Evolutionary conservation across 352 stramenopile genomes (phyloP).

Genomic region (Globisporangium alternatum): DNA sequence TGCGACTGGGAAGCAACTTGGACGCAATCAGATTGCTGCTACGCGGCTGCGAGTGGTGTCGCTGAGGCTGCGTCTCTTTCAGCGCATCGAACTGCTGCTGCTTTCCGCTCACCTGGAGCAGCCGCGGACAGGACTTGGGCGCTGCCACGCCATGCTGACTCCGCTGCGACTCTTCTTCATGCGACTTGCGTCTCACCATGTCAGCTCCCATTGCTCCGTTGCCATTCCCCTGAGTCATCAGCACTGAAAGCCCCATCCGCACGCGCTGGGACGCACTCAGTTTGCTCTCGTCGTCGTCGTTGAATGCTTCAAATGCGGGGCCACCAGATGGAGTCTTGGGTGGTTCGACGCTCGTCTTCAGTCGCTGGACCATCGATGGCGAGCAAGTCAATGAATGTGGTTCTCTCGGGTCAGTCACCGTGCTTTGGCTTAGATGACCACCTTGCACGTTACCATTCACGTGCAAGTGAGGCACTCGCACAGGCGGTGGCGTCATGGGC

Average conservation of each 20-base stretch:
- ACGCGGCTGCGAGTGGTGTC: conserved; percentile 16
- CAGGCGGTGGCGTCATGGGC: neutral
- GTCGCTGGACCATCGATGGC: conserved; percentile 6
- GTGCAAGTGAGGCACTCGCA: neutral
- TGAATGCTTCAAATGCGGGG: conserved; percentile 25
- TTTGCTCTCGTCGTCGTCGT: conserved; percentile 22
- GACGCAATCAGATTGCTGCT: conserved; percentile 37
- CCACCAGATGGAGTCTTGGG: conserved; percentile 57
- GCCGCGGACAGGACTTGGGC: conserved; percentile 39
- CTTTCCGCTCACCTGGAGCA: conserved; percentile 27
- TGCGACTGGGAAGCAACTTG: conserved; percentile 55
- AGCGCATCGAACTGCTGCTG: conserved; percentile 27
- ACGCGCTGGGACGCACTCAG: conserved; percentile 59
- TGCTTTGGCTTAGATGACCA: neutral
- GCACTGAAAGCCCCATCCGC: conserved; percentile 47
- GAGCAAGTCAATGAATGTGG: neutral
- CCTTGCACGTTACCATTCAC: neutral
- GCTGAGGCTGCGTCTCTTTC: conserved; percentile 14
- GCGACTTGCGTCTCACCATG: conserved; percentile 9
- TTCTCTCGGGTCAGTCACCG: conserved; percentile 14
- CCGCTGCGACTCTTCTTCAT: conserved; percentile 22
- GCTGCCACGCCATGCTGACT: conserved; percentile 1
- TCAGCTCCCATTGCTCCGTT: conserved; percentile 17
- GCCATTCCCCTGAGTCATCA: conserved; percentile 29
- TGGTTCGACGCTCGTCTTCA: conserved; percentile 26